phyloP scores from a whole-genome alignment of 2,329 filamentous ascomycete genomes.

The Endoconidiophora polonica region DNA sequence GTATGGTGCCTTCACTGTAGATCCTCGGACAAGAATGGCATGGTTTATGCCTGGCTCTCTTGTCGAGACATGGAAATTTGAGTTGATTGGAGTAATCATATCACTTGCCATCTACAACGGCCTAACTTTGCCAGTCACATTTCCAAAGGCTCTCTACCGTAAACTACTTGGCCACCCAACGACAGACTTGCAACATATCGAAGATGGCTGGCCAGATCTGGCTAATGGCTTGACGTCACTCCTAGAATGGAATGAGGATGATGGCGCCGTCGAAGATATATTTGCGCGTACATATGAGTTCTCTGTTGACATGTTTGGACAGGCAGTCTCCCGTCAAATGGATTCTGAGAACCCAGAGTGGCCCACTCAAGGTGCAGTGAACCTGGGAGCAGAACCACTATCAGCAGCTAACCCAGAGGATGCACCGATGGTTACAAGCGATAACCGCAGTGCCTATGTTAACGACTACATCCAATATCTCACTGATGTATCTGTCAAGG shows the following conservation, averaged over 20 bases:
- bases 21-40: constrained; percentile 57
- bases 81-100: constrained; percentile 73
- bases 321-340: constrained; percentile 42
- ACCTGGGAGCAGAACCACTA: constrained; percentile 15
- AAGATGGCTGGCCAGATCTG: constrained; percentile 75
- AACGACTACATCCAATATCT: constrained; percentile 74
- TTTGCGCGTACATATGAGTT: constrained; percentile 81
- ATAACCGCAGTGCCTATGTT: constrained; percentile 63
- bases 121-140: constrained; percentile 74
- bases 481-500: constrained; percentile 56
- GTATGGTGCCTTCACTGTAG: constrained; percentile 66
- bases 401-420: constrained; percentile 30
- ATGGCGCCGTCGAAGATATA: constrained; percentile 64
- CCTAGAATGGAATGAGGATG: constrained; percentile 55
- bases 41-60: constrained; percentile 78
- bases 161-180: constrained; percentile 57
- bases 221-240: constrained; percentile 57
- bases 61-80: constrained; percentile 77
- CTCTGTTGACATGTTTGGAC: constrained; percentile 43
- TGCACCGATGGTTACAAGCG: constrained; percentile 60
- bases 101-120: constrained; percentile 89
- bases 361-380: constrained; percentile 16
- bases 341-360: constrained; percentile 24
- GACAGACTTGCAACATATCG: constrained; percentile 56
- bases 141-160: constrained; percentile 70